Base-by-base conservation (phyloP, 2,329 filamentous ascomycete species). In the Penicillium sp. region DNA sequence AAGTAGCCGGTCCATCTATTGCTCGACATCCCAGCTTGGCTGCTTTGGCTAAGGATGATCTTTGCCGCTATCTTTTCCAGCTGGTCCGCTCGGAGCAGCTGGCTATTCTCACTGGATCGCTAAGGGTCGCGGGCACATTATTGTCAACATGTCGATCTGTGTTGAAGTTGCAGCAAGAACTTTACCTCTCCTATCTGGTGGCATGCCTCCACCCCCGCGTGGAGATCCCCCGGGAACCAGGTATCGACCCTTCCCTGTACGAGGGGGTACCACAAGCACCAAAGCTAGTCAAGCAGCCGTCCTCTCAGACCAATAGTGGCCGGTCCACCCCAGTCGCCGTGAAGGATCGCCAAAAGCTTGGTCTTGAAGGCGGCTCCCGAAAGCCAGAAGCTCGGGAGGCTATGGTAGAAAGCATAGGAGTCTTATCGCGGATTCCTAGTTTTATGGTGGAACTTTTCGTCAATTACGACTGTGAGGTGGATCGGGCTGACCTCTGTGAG, bases 331-430 rank as follows among this genome's bases (percentile, higher is more conserved):
- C 95, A 33, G 91, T 98, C 2, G 89, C 91, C 6, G 89, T 97
- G 55, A 93, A 93, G 71, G 95, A 99, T 70, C 87, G 95, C 54
- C 92, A 96, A 74, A 95, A 92, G 73, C 84, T 98, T 37, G 95
- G 95, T 0, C 81, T 99, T 71, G 95, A 98, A 76, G 94, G 95
- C 1, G 93, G 94, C 9, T 87, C 91, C 37, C 85, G 95, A 62
- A 96, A 96, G 73, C 95, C 95, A 3, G 96, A 99, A 76, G 93
- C 95, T 33, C 86, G 95, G 66, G 95, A 99, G 80, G 93, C 95
- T 35, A 99, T 99, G 95, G 92, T 99, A 4, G 95, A 99, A 78
- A 96, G 91, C 67, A 89, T 99, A 46, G 93, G 94, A 37, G 92
- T 94, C 55, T 81, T 99, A 60, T 91, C 92, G 39, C 86, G 96